Conservation (phyloP, 1,139 yeast genomes). For the Pichia inconspicua region DNA sequence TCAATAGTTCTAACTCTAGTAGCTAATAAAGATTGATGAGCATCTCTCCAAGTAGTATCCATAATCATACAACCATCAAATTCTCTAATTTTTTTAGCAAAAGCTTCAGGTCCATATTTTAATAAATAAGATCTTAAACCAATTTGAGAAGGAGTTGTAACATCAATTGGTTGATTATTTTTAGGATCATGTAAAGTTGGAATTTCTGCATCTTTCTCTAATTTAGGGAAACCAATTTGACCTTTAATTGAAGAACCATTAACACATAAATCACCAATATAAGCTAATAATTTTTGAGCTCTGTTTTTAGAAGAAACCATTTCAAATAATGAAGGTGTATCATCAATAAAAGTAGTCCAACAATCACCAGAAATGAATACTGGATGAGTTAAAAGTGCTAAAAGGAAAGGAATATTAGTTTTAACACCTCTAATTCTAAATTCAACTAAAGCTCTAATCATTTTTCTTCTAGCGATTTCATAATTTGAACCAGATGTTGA, state of each 20-base stretch:
- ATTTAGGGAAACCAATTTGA: conserved; percentile 86
- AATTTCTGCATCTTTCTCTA: conserved; percentile 62
- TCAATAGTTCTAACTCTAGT: conserved; percentile 96
- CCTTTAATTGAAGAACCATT: conserved; percentile 95
- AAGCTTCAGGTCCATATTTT: conserved; percentile 79
- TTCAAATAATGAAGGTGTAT: conserved; percentile 91
- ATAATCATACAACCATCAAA: conserved; percentile 84
- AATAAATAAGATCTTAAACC: conserved; percentile 92
- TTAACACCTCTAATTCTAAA: conserved; percentile 98
- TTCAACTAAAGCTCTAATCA: conserved; percentile 93
- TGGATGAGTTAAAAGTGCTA: conserved; percentile 87
- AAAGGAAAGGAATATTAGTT: conserved; percentile 92
- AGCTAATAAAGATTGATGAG: conserved; percentile 96
- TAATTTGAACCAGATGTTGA: conserved; percentile 93
- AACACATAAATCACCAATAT: conserved; percentile 86
- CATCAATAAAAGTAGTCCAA: conserved; percentile 99
- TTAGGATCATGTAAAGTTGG: conserved; percentile 59
- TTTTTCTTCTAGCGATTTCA: conserved; percentile 94
- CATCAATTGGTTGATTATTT: conserved; percentile 46
- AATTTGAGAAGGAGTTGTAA: conserved; percentile 43
- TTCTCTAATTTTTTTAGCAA: conserved; percentile 78
- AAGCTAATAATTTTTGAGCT: conserved; percentile 85
- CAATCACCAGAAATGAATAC: conserved; percentile 83
- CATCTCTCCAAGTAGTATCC: conserved; percentile 99
- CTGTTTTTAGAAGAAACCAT: conserved; percentile 94